Evolutionary conservation across 2,329 filamentous ascomycete species (phyloP).

Genomic region (Magnaporthiopsis rhizophila): DNA sequence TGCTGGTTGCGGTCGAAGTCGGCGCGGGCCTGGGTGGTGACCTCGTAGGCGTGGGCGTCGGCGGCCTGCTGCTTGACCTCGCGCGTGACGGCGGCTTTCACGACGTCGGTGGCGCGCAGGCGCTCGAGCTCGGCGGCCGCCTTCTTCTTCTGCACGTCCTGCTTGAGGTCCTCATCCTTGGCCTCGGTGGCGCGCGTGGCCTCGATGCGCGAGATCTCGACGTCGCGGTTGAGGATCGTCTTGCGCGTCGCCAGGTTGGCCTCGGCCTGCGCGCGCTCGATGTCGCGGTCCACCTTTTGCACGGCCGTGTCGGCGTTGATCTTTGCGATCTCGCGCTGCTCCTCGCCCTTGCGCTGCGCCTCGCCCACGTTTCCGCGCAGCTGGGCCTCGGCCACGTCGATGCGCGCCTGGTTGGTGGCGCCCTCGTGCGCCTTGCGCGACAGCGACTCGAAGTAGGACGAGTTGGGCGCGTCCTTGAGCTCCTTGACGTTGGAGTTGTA

Average conservation of each 20-base stretch:
- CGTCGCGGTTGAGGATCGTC: slow-evolving; percentile 63
- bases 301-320: slow-evolving; percentile 82
- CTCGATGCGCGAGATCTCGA: slow-evolving; percentile 68
- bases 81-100: slow-evolving; percentile 62
- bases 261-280: slow-evolving; percentile 72
- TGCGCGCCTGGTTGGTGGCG: slow-evolving; percentile 68
- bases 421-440: slow-evolving; percentile 80
- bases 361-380: slow-evolving; percentile 66
- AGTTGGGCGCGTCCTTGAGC: slow-evolving; percentile 71
- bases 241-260: slow-evolving; percentile 66
- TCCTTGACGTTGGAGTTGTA: slow-evolving; percentile 75
- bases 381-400: slow-evolving; percentile 59
- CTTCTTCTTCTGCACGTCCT: slow-evolving; percentile 67
- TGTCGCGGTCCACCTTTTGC: slow-evolving; percentile 75
- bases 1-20: slow-evolving; percentile 39
- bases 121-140: slow-evolving; percentile 75
- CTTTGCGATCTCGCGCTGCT: slow-evolving; percentile 80
- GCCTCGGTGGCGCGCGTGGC: slow-evolving; percentile 66
- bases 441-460: slow-evolving; percentile 76
- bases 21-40: slow-evolving; percentile 47
- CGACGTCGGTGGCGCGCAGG: slow-evolving; percentile 68
- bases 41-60: slow-evolving; percentile 56
- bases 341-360: slow-evolving; percentile 67
- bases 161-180: slow-evolving; percentile 73
- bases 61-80: slow-evolving; percentile 63